Percentiles rank a stretch among this genome's conserved stretches.
Conservation (phyloP, 345 rosid species). For the Lepidium sativum region DNA sequence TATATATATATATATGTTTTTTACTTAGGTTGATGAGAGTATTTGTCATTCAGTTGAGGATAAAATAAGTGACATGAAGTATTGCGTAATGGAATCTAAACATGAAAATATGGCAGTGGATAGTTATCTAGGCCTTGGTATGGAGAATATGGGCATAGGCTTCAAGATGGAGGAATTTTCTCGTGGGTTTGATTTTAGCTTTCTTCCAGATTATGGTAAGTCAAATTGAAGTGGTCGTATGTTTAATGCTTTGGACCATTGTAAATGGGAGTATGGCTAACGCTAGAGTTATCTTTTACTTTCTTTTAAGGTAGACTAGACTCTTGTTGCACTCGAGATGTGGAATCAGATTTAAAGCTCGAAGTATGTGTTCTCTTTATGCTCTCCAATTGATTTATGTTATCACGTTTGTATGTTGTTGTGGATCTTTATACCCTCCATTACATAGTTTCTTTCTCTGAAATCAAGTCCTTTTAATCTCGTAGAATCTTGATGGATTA, state of each 20-base stretch:
- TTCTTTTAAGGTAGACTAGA: slow-evolving; percentile 47
- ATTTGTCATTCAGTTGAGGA: slow-evolving; percentile 34
- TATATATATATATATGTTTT: neutral
- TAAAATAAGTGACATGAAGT: slow-evolving; percentile 38
- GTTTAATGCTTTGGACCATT: neutral
- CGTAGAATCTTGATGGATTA: slow-evolving; percentile 68
- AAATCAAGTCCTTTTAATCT: slow-evolving; percentile 18
- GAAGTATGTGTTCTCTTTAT: slow-evolving; percentile 47
- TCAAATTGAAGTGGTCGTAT: neutral
- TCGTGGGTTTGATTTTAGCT: slow-evolving; percentile 37
- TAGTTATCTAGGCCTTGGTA: slow-evolving; percentile 38
- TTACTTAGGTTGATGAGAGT: slow-evolving; percentile 38
- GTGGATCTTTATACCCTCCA: neutral
- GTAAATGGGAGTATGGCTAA: neutral
- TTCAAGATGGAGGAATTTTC: slow-evolving; percentile 43
- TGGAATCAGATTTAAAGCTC: slow-evolving; percentile 47
- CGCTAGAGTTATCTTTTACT: neutral
- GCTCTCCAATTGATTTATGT: neutral
- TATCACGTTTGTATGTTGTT: neutral
- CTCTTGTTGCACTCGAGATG: slow-evolving; percentile 30
- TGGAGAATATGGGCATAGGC: slow-evolving; percentile 41
- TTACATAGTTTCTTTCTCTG: slow-evolving; percentile 3
- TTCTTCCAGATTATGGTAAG: slow-evolving; percentile 35
- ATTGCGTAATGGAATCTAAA: slow-evolving; percentile 41
- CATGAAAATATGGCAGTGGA: slow-evolving; percentile 43